phyloP scores from a whole-genome alignment of 1,139 yeast species.

The Petasospora rhodanensis region DNA sequence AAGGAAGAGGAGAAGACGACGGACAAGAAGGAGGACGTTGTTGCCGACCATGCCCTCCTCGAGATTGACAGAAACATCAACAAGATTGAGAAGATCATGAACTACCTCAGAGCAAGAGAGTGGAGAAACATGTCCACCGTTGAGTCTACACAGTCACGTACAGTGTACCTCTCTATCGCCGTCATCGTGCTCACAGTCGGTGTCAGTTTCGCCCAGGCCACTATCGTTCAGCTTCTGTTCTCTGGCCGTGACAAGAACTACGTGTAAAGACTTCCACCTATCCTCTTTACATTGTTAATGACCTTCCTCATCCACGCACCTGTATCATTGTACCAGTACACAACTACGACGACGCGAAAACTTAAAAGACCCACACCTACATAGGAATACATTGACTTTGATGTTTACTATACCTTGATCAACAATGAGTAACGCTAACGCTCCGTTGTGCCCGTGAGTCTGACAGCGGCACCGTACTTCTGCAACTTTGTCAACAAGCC shows the following conservation, averaged over 20 bases:
- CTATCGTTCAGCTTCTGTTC: constrained; percentile 48
- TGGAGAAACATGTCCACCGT: constrained; percentile 73
- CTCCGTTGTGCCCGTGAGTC: constrained; percentile 91
- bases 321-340: too few species aligned
- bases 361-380: too few species aligned
- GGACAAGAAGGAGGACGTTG: constrained; percentile 46
- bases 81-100: constrained; percentile 53
- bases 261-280: constrained; percentile 24
- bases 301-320: too few species aligned
- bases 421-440: too few species aligned
- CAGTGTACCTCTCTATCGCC: constrained; percentile 56
- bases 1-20: constrained; percentile 46
- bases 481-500: constrained; percentile 88
- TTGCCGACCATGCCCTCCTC: constrained; percentile 51
- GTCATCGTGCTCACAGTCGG: constrained; percentile 63
- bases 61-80: constrained; percentile 58
- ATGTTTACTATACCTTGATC: too few species aligned
- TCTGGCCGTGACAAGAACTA: constrained; percentile 35
- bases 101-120: constrained; percentile 66
- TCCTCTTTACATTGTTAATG: too few species aligned
- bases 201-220: constrained; percentile 58
- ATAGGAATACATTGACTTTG: too few species aligned
- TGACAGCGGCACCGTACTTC: constrained; percentile 95
- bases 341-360: too few species aligned
- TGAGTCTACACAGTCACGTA: constrained; percentile 58